Evolutionary conservation across 208 protist genomes (phyloP).

Genomic region (Leishmania braziliensis): DNA sequence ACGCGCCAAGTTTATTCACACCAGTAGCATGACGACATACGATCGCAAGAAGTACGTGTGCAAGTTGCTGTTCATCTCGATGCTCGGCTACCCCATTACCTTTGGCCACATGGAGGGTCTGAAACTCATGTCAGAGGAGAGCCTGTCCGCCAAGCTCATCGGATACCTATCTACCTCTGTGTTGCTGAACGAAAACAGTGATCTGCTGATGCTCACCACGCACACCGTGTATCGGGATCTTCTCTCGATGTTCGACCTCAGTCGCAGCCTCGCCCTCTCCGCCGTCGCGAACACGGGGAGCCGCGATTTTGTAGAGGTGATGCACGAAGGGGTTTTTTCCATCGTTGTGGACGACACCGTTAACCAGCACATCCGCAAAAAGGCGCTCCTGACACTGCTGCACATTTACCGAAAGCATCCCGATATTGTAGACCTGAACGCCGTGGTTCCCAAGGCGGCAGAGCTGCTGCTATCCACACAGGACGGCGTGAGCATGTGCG

Average conservation of each 20-base stretch:
- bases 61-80: conserved; percentile 99
- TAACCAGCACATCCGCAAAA: conserved; percentile 96
- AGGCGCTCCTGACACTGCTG: conserved; percentile 97
- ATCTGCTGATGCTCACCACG: conserved; percentile 97
- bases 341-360: conserved; percentile 88
- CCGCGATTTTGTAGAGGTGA: conserved; percentile 97
- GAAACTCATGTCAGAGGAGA: conserved; percentile 95
- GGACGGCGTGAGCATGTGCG: conserved; percentile 93
- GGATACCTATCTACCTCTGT: conserved; percentile 97
- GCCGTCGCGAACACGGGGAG: conserved; percentile 98
- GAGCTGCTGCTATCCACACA: conserved; percentile 86
- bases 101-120: conserved; percentile 99
- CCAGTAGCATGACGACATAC: conserved; percentile 91
- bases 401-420: conserved; percentile 96
- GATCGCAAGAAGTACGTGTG: conserved; percentile 99
- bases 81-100: conserved; percentile 99
- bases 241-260: conserved; percentile 87
- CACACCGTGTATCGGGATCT: conserved; percentile 98
- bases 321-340: conserved; percentile 94
- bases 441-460: conserved; percentile 74
- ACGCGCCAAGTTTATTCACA: conserved; percentile 96
- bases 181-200: conserved; percentile 97
- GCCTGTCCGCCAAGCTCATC: conserved; percentile 97
- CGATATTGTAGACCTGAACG: conserved; percentile 74
- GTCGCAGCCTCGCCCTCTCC: conserved; percentile 95